Base-by-base conservation (phyloP, 352 stramenopile species). In the Plasmopara muralis region DNA sequence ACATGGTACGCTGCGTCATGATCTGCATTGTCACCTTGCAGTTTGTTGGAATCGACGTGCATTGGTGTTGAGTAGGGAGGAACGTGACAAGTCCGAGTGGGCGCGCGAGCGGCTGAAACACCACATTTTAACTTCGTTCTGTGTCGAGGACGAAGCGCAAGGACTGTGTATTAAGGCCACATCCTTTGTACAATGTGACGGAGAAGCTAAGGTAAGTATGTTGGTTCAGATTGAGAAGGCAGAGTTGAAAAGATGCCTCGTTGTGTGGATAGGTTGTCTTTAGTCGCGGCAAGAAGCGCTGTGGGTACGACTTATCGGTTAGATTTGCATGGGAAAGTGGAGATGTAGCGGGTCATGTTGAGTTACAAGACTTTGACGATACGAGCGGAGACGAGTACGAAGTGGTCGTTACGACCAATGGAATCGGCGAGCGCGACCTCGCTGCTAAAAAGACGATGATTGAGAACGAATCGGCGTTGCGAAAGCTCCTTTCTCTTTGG, bases 361-460 rank as follows among this genome's bases (percentile, higher is more conserved):
- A 93, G 60, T 56, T 93, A 30, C 76, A 89, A 48, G 83, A 91
- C 65, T 93, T 93, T 57, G 83, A 93, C 45, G 83, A 93, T 65
- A 91, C 72, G 53, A 87, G 57, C 53, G 78, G 80, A 15, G 83
- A 91, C 29, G 83, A 93, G 15, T 93, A 81, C 49, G 78, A 91
- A 55, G 65, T 91, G 38, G 53, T 74, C 8, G 68, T 93, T 20
- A 84, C 72, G 16, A 57, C 60, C 1, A 62, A 79, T 20, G 68
- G 72, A 10, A 72, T 41, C 47, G 68, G 68, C 30, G 53, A 85
- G 56, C 71, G 78, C 41, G 65, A 71, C 9, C 42, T 69, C 5
- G 73, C 77, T 20, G 79, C 73, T 25, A 88, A 85, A 57, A 66
- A 79, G 50, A 62, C 67, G 14, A 70, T 93, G 47, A 44, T 74